Evolutionary conservation across 768 basidiomycete genomes (phyloP), one percentile per base, ranked within the genome.

Genomic region (Mycena filopes): DNA sequence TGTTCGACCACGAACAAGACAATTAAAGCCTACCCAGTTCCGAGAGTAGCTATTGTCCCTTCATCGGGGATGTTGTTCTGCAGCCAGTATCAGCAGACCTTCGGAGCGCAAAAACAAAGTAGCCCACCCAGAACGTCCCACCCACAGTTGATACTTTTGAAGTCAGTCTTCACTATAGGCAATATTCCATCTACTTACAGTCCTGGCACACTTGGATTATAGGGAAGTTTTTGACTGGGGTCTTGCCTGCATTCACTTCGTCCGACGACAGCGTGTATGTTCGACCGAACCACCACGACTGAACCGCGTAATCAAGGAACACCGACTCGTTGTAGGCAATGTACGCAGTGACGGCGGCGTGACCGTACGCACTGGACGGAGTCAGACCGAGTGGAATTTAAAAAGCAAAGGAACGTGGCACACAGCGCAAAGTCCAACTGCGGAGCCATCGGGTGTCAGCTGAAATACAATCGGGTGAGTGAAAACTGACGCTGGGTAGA

Each of bases 311-410:
- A 2, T 55, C 12, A 4, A 63, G 55, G 42, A 49, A 67, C n/a
- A 38, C 50, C 21, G 33, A 33, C 28, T 29, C 21, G 4, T 25
- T 26, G 66, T 67, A 67, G 8, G 60, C 55, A 7, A 38, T 5
- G 25, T 47, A 47, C 12, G 46, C 46, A 13, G 13, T 26, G 11
- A 15, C 25, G 12, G 25, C 46, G 25, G 46, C 46, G 13, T 47
- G 46, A 16, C 66, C 66, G 43, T 67, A 62, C 38, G 53, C 11
- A 9, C 65, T 67, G 31, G 25, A n/a, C n/a, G n/a, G n/a, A n/a
- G n/a, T n/a, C n/a, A n/a, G n/a, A n/a, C n/a, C n/a, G 28, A 18
- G 4, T 41, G 25, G 18, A 25, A 12, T 55, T 26, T 6, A 29
- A 28, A 28, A 48, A 26, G 29, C 18, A 10, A 21, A 49, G 26